Evolutionary conservation across 768 basidiomycete genomes (phyloP), one percentile per base, ranked within the genome.

Genomic region (Lentinula sp.): DNA sequence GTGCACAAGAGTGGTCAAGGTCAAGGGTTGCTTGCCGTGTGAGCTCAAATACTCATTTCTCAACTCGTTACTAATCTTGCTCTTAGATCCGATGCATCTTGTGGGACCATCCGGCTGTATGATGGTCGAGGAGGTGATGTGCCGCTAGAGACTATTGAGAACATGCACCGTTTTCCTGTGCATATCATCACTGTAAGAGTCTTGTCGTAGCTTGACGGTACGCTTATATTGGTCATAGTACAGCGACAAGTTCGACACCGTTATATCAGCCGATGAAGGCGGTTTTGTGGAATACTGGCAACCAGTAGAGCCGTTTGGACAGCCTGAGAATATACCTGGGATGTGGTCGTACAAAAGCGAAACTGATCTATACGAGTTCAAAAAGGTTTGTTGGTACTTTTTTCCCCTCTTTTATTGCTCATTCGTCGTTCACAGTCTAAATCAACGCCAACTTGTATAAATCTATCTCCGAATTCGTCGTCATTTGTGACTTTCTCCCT

Each of bases 261-360:
- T 98, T 16, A 81, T 99, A 32, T 97, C 95, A 13, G 93, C 93
- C 2, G 97, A 99, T 66, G 91, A 97, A 72, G 86, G 84, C 10
- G 97, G 97, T 0, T 97, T 98, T 68, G 75, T 99, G 35, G 97
- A 99, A 72, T 97, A 95, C 71, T 99, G 97, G 97, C 85, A 86
- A 68, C 95, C 96, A 0, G 73, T 71, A 8, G 95, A 98, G 69
- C 93, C 94, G 2, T 98, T 95, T 70, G 89, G 85, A 55, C 73
- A 86, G 43, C 96, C 97, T 0, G 86, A 85, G 65, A 85, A 87
- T 60, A 78, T 93, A 1, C 78, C 84, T 2, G 88, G 88, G 0
- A 71, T 97, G 63, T 99, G 96, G 96, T 79, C 86, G 36, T 95
- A 81, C 76, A 98, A 98, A 72, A 90, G 85, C 56, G 83, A 87